Base-by-base conservation (phyloP, 805 yeast genomes). In the Torulaspora delbrueckii region DNA sequence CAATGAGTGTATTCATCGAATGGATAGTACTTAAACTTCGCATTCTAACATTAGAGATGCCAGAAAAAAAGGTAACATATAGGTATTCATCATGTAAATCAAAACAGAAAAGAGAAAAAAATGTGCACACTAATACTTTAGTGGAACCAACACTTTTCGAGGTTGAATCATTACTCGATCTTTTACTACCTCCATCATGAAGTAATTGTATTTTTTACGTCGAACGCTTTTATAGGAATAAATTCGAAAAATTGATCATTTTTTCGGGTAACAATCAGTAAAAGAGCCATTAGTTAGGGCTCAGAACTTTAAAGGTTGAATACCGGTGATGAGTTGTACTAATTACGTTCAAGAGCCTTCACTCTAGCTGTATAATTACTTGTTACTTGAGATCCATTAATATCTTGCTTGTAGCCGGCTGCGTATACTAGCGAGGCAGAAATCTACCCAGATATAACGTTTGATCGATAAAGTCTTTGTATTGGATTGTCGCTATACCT, bases 1-100 rank as follows among this genome's bases (percentile, higher is more conserved):
- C 84, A 79, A 39, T 70, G 76, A 45, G 79, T 82, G 80, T 75
- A 84, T 76, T 84, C 90, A 84, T 81, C 75, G 89, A 81, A 76
- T 82, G 73, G 75, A 70, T 68, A 71, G 63, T 69, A 59, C 67
- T 62, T 57, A 62, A 62, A 69, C 71, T 61, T 51, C 72, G 57
- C 75, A 80, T 78, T 72, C 89, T 84, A 83, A 82, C 86, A 83
- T 82, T 84, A 84, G 89, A 84, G 90, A 84, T 84, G 90, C 90
- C 90, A 84, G 90, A 84, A 83, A 82, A 81, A 82, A 40, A 76
- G 42, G 39, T 39, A 41, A 47, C 23, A 49, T 35, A 44, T 46
- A 46, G 32, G 42, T 34, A 57, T 53, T 64, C 66, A 60, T 60
- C 65, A 60, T 53, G 40, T 32, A 42, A 36, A 41, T 41, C 42